Base-by-base conservation (phyloP, 345 rosid species). In the Microcos paniculata region DNA sequence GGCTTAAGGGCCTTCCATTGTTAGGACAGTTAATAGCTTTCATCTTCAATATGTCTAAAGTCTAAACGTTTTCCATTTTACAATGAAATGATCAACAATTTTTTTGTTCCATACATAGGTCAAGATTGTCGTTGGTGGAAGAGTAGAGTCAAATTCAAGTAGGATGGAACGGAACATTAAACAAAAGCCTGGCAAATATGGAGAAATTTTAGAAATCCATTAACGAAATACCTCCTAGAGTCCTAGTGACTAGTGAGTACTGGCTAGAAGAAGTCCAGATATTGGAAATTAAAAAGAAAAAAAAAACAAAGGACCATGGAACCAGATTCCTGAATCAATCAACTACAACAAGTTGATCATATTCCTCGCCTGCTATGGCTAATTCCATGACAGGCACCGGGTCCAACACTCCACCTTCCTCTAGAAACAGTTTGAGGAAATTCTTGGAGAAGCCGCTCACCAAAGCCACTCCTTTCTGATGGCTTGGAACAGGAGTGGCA, bases 381-480 rank as follows among this genome's bases (percentile, higher is more conserved):
- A 14, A 26, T 31, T 40, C 30, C 72, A 68, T 68, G 38, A 7
- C 12, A 24, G 3, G 18, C 42, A 23, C 72, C 2, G 56, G 72
- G 56, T 68, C 49, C 30, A 45, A 4, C 9, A 45, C n/a, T 10
- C 57, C 72, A 46, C 56, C 38, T 21, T 30, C 15, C 16, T 46
- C 38, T 16, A 68, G 56, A 68, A 68, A 68, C n/a, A 48, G 53
- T 31, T 68, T 68, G 38, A 68, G 72, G 38, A 45, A 46, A 48
- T 48, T 68, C 72, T 68, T 68, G 6, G 72, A 68, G 42, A 68
- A 68, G 72, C 58, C 58, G 19, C 57, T 46, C 23, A 46, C 72
- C 21, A 68, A 11, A 3, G 56, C 57, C 72, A 68, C 72, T 45
- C 38, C 56, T 45, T 46, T 45, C 21, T 48, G 56, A 68, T 26